These are phyloP conservation scores for Punica granatum DNA, from an alignment of 345 rosid genomes.

Conservation along the genomic window DNA sequence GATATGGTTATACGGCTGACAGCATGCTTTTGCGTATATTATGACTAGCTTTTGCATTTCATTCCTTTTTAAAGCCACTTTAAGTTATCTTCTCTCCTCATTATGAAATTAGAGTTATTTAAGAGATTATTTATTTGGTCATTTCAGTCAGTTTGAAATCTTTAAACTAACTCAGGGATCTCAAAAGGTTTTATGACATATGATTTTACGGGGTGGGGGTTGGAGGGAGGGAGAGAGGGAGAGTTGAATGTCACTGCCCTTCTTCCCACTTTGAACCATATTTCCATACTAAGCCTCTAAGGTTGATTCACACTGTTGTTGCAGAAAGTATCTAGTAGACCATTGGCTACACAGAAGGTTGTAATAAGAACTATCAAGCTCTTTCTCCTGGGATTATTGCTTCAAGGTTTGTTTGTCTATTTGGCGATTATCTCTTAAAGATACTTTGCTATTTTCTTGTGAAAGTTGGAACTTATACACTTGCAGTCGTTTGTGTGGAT, in stretches of 20 bases:
- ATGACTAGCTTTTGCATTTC: too few species aligned
- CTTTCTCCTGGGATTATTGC: slow-evolving; percentile 40
- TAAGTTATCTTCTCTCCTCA: too few species aligned
- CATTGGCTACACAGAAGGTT: slow-evolving; percentile 38
- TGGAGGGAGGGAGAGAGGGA: neutral
- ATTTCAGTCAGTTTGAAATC: too few species aligned
- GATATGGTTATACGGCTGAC: too few species aligned
- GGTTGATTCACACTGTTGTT: slow-evolving; percentile 3
- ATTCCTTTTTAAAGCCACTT: too few species aligned
- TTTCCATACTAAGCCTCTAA: neutral
- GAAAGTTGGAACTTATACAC: neutral
- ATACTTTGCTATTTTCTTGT: neutral
- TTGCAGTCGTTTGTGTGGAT: too few species aligned
- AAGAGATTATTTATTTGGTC: too few species aligned
- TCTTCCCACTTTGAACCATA: neutral
- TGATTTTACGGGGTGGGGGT: too few species aligned
- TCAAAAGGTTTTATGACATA: neutral
- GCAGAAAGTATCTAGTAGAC: slow-evolving; percentile 42
- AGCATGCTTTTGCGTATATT: too few species aligned
- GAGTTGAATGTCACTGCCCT: neutral
- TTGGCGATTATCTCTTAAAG: neutral
- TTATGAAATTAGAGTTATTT: too few species aligned
- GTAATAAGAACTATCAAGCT: slow-evolving; percentile 33
- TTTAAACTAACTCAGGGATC: neutral
- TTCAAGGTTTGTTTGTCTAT: slow-evolving; percentile 35